Evolutionary conservation across 768 basidiomycete genomes (phyloP).

Genomic region (Podaxis mareebaensis): DNA sequence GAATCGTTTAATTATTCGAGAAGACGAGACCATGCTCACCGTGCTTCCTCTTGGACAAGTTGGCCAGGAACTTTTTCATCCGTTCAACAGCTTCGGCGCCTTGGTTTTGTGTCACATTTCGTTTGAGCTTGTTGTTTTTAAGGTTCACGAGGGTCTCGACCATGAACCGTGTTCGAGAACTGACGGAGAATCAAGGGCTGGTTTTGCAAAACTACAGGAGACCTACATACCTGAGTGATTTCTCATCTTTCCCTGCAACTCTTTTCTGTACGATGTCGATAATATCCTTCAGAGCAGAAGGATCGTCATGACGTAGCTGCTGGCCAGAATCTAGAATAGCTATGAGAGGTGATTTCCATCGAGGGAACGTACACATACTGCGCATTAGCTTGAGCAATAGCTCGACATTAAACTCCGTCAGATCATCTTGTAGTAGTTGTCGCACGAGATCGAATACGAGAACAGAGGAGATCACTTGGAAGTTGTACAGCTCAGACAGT

Average conservation of each 20-base stretch:
- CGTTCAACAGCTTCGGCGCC: conserved; percentile 76
- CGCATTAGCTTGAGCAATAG: conserved; percentile 81
- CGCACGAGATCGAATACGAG: conserved; percentile 92
- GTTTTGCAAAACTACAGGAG: neutral
- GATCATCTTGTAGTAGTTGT: conserved; percentile 58
- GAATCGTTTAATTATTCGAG: neutral
- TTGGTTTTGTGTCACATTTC: conserved; percentile 62
- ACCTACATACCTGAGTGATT: conserved; percentile 47
- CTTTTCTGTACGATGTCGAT: conserved; percentile 78
- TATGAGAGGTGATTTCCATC: conserved; percentile 4
- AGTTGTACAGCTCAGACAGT: conserved; percentile 92
- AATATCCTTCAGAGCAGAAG: conserved; percentile 89
- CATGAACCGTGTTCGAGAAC: conserved; percentile 94
- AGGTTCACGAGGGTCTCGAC: conserved; percentile 89
- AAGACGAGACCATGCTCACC: conserved; percentile 40
- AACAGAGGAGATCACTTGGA: conserved; percentile 86
- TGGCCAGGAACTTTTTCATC: conserved; percentile 85
- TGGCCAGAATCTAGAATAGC: conserved; percentile 76
- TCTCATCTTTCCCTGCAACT: conserved; percentile 49
- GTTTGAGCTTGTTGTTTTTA: conserved; percentile 86
- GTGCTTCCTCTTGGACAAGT: conserved; percentile 75
- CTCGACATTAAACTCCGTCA: conserved; percentile 84
- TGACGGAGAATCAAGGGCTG: conserved; percentile 27
- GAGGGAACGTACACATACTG: conserved; percentile 49
- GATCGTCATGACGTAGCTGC: conserved; percentile 91